A percentile compares a stretch with the other conserved stretches of the same genome.
phyloP scores from a whole-genome alignment of 176 grass and related monocot genomes.

The Aegilops sharonensis region DNA sequence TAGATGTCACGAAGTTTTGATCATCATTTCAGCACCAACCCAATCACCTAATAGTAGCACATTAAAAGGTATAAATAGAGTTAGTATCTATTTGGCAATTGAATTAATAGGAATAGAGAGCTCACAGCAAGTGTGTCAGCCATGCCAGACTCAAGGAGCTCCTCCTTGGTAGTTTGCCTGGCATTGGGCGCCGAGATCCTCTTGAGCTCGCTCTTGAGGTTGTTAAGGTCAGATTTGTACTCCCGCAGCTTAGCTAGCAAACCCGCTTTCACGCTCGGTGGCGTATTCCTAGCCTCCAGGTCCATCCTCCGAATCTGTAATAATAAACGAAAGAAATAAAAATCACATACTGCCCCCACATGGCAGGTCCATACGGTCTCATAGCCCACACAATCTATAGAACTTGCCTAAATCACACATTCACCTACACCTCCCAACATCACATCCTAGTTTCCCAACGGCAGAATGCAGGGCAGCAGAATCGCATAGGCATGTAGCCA shows the following conservation, averaged over 20 bases:
- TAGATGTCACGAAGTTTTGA: not conserved
- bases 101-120: not conserved
- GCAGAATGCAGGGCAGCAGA: not conserved
- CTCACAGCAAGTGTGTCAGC: conserved; percentile 70
- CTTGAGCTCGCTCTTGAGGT: conserved; percentile 79
- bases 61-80: not conserved
- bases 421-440: not conserved
- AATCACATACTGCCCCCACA: not conserved
- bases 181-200: conserved; percentile 60
- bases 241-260: conserved; percentile 86
- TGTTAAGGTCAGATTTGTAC: conserved; percentile 89
- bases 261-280: conserved; percentile 72
- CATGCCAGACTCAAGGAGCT: conserved; percentile 83
- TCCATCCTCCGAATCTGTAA: conserved; percentile 88
- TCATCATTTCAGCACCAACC: not conserved
- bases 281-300: conserved; percentile 84
- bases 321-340: not conserved
- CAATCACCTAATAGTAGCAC: not conserved
- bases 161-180: conserved; percentile 71
- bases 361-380: not conserved
- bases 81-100: not conserved
- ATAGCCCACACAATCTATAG: too few species aligned
- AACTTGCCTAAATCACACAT: not conserved
- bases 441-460: not conserved
- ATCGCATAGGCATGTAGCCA: not conserved